Conservation (phyloP, 805 yeast genomes). For the Monosporozyma servazzii region DNA sequence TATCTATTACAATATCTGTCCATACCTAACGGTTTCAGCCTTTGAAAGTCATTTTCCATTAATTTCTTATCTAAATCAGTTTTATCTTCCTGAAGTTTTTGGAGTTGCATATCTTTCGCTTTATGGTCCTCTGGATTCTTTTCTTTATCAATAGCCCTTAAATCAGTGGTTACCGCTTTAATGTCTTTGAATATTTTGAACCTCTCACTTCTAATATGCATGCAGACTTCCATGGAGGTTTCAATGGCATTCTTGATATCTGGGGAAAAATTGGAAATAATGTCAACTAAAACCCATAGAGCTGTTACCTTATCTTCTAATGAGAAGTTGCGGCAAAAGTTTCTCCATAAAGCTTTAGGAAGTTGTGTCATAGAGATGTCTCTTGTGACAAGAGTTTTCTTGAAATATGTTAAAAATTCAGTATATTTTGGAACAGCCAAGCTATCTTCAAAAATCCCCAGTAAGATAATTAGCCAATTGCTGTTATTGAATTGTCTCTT, state of each 20-base stretch:
- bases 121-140: conserved; percentile 13
- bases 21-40: conserved; percentile 67
- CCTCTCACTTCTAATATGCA: conserved; percentile 28
- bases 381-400: conserved; percentile 42
- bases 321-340: conserved; percentile 47
- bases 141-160: conserved; percentile 6
- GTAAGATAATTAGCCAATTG: conserved; percentile 68
- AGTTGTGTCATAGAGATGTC: conserved; percentile 21
- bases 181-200: conserved; percentile 23
- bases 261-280: conserved; percentile 34
- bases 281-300: conserved; percentile 53
- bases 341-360: conserved; percentile 35
- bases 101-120: conserved; percentile 22
- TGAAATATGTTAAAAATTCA: conserved; percentile 39
- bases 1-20: conserved; percentile 81
- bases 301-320: conserved; percentile 46
- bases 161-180: conserved; percentile 14
- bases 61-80: conserved; percentile 50
- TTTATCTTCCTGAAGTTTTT: conserved; percentile 41
- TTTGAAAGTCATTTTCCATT: conserved; percentile 63
- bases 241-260: conserved; percentile 27
- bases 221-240: conserved; percentile 26
- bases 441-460: conserved; percentile 52
- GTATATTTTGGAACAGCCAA: conserved; percentile 23
- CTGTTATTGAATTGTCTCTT: conserved; percentile 74